Evolutionary conservation across 2,329 filamentous ascomycete species (phyloP).

Genomic region (Ophiostoma triangulosporum): DNA sequence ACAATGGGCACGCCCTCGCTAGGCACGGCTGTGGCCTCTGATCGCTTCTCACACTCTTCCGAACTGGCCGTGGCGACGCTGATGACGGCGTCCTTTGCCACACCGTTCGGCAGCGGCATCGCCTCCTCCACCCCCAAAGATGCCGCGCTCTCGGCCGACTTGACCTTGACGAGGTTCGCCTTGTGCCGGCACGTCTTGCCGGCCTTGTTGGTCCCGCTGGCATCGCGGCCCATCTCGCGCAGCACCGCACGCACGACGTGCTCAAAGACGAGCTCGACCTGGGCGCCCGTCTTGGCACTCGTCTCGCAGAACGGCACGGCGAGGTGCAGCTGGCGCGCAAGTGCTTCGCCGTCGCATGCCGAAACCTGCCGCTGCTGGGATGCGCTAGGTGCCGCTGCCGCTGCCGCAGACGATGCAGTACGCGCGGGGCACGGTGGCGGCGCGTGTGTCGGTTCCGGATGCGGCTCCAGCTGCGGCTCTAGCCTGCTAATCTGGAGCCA

Average conservation of each 20-base stretch:
- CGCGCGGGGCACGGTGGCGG: too few species aligned
- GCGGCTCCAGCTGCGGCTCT: not conserved
- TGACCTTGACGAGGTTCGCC: not conserved
- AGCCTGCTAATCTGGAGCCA: conserved; percentile 23
- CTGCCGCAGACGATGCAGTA: too few species aligned
- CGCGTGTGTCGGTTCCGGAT: too few species aligned
- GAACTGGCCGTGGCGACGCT: not conserved
- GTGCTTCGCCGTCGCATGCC: not conserved
- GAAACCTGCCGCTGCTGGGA: conserved; percentile 5
- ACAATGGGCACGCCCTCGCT: not conserved
- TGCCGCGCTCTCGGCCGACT: not conserved
- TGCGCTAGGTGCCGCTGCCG: too few species aligned
- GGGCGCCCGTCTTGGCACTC: not conserved
- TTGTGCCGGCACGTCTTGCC: conserved; percentile 9
- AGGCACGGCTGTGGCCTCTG: not conserved
- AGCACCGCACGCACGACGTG: conserved; percentile 16
- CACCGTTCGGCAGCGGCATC: not conserved
- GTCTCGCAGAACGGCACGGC: not conserved
- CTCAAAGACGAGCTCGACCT: conserved; percentile 43
- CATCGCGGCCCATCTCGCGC: conserved; percentile 12
- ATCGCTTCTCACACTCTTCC: not conserved
- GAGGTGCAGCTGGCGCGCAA: not conserved
- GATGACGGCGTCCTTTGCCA: not conserved
- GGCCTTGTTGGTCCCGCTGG: conserved; percentile 8
- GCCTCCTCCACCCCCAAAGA: too few species aligned